Percentiles rank a stretch among this genome's conserved stretches.
Evolutionary conservation across 1,284 basidiomycete species (phyloP).

Genomic region (Marasmius sp.): DNA sequence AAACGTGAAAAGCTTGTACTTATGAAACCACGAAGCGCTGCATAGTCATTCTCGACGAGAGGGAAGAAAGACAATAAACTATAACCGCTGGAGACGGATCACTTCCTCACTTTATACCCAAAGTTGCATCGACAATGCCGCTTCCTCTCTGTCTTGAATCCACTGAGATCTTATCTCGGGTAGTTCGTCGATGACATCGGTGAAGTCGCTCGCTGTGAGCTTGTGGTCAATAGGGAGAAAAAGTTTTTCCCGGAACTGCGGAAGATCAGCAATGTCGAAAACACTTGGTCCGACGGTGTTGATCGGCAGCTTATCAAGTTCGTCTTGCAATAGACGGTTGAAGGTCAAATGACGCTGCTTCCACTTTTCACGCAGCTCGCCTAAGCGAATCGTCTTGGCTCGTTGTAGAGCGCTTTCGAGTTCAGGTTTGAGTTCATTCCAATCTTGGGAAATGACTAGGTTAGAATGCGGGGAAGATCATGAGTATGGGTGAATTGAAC

Average conservation of each 20-base stretch:
- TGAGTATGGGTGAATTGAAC: background rate
- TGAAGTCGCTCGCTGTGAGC: background rate
- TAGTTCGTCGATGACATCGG: background rate
- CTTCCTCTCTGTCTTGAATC: background rate
- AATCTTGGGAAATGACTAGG: background rate
- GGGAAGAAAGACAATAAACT: background rate
- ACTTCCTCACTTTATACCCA: slow-evolving; percentile 9
- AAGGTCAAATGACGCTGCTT: background rate
- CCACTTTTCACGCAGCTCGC: background rate
- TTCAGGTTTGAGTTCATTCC: background rate
- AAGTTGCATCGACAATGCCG: background rate
- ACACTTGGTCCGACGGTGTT: background rate
- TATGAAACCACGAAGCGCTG: no score
- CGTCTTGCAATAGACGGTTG: background rate
- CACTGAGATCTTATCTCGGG: background rate
- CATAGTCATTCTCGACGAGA: no score
- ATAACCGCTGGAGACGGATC: background rate
- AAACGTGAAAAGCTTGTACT: no score
- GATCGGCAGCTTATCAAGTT: background rate
- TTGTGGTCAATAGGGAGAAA: background rate
- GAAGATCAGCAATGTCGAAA: background rate
- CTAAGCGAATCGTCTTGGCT: background rate
- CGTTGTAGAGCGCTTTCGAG: background rate
- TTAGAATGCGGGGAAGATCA: no score
- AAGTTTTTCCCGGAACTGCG: background rate